Evolutionary conservation across 2,329 filamentous ascomycete genomes (phyloP).

Genomic region (Geosmithia morbida): DNA sequence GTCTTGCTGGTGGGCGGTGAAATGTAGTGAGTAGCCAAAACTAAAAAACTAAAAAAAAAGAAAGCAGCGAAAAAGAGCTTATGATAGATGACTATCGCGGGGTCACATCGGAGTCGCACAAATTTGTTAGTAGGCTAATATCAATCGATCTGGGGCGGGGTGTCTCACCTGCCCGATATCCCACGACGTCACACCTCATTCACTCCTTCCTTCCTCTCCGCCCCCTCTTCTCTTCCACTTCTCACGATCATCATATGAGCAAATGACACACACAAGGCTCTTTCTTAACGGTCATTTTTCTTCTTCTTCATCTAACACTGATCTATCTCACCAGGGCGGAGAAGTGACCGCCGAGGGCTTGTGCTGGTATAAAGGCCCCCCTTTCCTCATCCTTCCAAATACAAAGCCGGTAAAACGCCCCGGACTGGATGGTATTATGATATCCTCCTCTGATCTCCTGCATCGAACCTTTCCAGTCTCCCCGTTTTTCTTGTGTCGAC

Average conservation of each 20-base stretch:
- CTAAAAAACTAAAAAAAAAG: not conserved
- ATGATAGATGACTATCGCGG: not conserved
- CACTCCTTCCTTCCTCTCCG: not conserved
- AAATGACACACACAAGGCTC: not conserved
- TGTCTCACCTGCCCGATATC: not conserved
- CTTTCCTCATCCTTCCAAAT: not conserved
- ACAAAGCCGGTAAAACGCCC: not conserved
- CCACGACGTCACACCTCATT: not conserved
- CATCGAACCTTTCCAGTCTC: not conserved
- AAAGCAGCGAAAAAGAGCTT: not conserved
- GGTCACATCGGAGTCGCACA: not conserved
- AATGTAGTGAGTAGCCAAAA: not conserved
- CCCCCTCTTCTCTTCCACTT: not conserved
- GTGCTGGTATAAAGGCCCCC: not conserved
- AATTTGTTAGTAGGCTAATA: not conserved
- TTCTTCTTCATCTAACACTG: not conserved
- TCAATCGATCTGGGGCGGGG: not conserved
- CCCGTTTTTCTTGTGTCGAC: not conserved
- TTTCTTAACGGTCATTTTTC: not conserved
- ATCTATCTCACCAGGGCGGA: no score
- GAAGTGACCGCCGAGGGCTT: no score
- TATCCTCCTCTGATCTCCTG: not conserved
- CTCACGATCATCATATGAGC: not conserved
- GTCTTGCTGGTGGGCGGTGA: not conserved
- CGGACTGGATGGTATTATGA: not conserved